Percentiles rank a stretch among this genome's conserved stretches.
phyloP scores from a whole-genome alignment of 1,139 yeast genomes.

The Debaryomycetaceae sp. region DNA sequence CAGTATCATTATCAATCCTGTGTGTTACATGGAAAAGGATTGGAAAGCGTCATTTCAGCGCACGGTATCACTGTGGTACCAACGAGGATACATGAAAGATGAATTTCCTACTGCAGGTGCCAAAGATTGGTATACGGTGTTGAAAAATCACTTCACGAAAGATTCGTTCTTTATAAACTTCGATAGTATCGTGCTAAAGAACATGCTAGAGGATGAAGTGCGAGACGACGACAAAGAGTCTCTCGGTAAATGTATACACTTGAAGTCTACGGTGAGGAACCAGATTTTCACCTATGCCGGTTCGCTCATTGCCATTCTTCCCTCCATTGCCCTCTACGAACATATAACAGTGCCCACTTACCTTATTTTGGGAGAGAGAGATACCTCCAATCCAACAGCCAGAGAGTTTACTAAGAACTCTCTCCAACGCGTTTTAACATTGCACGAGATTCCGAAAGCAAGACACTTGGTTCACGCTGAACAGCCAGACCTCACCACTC shows the following conservation, averaged over 20 bases:
- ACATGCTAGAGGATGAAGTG: conserved; percentile 30
- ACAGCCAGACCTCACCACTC: not conserved
- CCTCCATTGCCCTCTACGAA: not conserved
- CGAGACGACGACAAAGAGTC: not conserved
- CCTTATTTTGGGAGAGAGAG: conserved; percentile 8
- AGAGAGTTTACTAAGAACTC: not conserved
- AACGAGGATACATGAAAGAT: conserved; percentile 7
- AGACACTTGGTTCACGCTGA: conserved; percentile 3
- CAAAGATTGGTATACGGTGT: conserved; percentile 22
- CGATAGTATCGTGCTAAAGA: conserved; percentile 38
- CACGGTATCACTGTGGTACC: conserved; percentile 6
- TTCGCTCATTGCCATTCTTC: conserved; percentile 1
- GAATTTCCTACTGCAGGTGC: conserved; percentile 5
- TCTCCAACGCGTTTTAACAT: not conserved
- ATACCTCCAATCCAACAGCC: conserved; percentile 4
- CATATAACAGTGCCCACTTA: conserved; percentile 10
- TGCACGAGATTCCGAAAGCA: conserved; percentile 1
- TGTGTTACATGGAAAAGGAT: conserved; percentile 23
- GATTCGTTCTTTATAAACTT: conserved; percentile 39
- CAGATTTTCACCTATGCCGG: conserved; percentile 6
- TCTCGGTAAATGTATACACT: too few relatives aligned
- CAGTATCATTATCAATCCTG: conserved; percentile 54
- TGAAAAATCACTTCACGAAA: conserved; percentile 31
- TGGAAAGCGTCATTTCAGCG: conserved; percentile 4
- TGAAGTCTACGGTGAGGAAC: not conserved